These are phyloP conservation scores for Aphanomyces cochlioides DNA, from an alignment of 352 stramenopile genomes.

Conservation along the genomic window DNA sequence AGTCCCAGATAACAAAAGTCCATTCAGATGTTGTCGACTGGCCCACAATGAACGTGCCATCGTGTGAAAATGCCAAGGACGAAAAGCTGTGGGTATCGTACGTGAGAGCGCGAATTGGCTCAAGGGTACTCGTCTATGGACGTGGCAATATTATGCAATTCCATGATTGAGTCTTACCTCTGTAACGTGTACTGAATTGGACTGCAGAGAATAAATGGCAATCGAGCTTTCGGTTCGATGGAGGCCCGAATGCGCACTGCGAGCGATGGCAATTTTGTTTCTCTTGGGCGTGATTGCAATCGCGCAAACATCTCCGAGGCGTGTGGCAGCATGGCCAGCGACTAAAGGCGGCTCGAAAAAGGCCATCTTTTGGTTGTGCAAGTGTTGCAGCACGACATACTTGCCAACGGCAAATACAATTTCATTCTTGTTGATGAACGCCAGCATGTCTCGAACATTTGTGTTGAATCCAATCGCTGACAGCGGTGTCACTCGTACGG, in stretches of 20 bases:
- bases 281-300: constrained; percentile 62
- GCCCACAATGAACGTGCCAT: constrained; percentile 62
- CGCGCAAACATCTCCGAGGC: constrained; percentile 59
- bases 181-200: too few relatives aligned
- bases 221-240: constrained; percentile 9
- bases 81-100: constrained; percentile 54
- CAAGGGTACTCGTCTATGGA: background rate
- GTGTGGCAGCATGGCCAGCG: background rate
- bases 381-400: constrained; percentile 62
- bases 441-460: constrained; percentile 48
- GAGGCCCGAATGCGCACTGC: constrained; percentile 33
- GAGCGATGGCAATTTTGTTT: constrained; percentile 51
- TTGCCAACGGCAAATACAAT: constrained; percentile 62
- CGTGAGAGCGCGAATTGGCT: constrained; percentile 44
- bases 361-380: constrained; percentile 51
- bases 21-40: constrained; percentile 52
- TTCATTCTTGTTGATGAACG: constrained; percentile 56
- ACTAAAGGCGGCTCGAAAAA: constrained; percentile 43
- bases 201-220: constrained; percentile 11
- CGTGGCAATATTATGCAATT: too few relatives aligned
- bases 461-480: constrained; percentile 55
- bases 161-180: too few relatives aligned
- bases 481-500: constrained; percentile 35
- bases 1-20: constrained; percentile 74
- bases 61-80: constrained; percentile 52